phyloP scores from a whole-genome alignment of 306 rosid genomes.

The Pyrus bretschneideri region DNA sequence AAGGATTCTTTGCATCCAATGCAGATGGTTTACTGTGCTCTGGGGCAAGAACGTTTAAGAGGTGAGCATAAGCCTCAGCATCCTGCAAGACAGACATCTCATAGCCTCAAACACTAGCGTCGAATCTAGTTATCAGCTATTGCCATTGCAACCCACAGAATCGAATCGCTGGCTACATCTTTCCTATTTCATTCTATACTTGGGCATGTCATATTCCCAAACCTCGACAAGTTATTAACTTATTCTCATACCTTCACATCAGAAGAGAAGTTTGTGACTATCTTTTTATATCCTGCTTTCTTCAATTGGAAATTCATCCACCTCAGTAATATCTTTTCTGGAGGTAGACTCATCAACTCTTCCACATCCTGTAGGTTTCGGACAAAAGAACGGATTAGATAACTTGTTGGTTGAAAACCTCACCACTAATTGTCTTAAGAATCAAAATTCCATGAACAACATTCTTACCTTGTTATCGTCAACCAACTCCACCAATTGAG shows the following conservation, averaged over 20 bases:
- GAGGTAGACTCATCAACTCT: conserved; percentile 92
- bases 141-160: not conserved
- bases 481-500: conserved; percentile 90
- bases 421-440: not conserved
- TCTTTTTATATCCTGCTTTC: conserved; percentile 72
- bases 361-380: conserved; percentile 71
- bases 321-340: conserved; percentile 84
- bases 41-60: conserved; percentile 87
- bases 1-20: conserved; percentile 52
- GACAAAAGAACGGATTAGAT: conserved; percentile 18
- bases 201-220: not conserved
- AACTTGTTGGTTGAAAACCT: not conserved
- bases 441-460: conserved; percentile 11
- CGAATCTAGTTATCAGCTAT: not conserved
- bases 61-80: conserved; percentile 93
- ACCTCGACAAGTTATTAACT: not conserved
- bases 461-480: conserved; percentile 66
- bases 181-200: not conserved
- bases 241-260: conserved; percentile 69
- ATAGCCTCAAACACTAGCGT: not conserved
- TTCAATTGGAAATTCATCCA: conserved; percentile 98
- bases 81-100: conserved; percentile 43
- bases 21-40: conserved; percentile 75
- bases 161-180: not conserved
- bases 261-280: conserved; percentile 80